phyloP scores from a whole-genome alignment of 108 stramenopile species.

The Schizochytrium sp. region DNA sequence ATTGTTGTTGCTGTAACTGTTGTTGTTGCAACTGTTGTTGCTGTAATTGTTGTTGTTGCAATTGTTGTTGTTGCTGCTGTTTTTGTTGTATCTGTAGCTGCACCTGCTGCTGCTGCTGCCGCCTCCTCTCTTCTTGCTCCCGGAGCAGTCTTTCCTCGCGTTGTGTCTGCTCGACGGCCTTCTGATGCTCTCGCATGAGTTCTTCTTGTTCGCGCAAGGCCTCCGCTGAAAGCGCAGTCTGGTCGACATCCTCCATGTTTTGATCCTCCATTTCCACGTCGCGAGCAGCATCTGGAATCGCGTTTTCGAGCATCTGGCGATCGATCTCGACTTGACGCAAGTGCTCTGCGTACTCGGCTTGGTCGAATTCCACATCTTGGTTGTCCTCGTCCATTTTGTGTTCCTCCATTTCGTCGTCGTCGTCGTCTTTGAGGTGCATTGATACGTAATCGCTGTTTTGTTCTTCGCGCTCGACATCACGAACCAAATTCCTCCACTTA shows the following conservation, averaged over 20 bases:
- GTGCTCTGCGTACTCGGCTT: slow-evolving; percentile 38
- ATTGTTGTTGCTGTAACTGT: neutral
- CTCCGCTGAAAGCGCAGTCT: neutral
- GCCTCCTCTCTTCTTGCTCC: neutral
- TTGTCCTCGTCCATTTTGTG: slow-evolving; percentile 93
- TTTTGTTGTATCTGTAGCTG: neutral
- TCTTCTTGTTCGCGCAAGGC: slow-evolving; percentile 8
- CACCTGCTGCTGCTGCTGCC: neutral
- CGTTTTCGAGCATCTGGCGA: neutral
- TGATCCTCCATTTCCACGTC: slow-evolving; percentile 33
- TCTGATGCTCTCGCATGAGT: slow-evolving; percentile 33
- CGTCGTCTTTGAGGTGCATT: neutral
- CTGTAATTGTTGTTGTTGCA: neutral
- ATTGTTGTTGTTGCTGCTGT: neutral
- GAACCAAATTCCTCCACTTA: neutral
- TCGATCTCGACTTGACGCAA: neutral
- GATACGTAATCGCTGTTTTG: slow-evolving; percentile 14
- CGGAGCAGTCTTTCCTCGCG: neutral
- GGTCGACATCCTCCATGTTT: neutral
- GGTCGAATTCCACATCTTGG: slow-evolving; percentile 84
- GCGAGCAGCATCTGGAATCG: neutral
- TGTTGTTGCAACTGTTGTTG: neutral
- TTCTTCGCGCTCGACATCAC: slow-evolving; percentile 63
- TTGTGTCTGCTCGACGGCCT: slow-evolving; percentile 7
- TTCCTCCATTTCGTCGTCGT: slow-evolving; percentile 77